Evolutionary conservation across 768 basidiomycete genomes (phyloP).

Genomic region (Boletus sp.): DNA sequence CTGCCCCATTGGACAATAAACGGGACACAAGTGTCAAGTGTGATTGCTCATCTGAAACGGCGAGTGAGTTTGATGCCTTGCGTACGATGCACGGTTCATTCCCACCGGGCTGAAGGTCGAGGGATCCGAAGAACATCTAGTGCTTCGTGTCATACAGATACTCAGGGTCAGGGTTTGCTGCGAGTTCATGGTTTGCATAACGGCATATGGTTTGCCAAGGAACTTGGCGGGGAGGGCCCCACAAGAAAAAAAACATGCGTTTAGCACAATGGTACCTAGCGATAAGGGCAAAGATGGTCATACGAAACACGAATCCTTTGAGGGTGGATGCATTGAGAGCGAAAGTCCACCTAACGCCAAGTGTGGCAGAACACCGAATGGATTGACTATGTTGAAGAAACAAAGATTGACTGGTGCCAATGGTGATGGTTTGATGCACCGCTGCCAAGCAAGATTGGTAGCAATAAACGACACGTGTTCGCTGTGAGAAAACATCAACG

Average conservation of each 20-base stretch:
- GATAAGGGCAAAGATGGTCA: neutral
- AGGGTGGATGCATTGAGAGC: neutral
- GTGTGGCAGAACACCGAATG: neutral
- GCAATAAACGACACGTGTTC: neutral
- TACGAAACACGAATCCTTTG: no score
- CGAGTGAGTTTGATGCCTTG: slow-evolving; percentile 13
- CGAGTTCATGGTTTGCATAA: slow-evolving; percentile 12
- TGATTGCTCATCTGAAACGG: neutral
- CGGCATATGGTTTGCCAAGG: neutral
- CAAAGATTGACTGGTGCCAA: neutral
- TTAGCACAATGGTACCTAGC: neutral
- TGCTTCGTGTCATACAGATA: neutral
- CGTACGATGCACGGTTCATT: slow-evolving; percentile 4
- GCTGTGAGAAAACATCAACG: neutral
- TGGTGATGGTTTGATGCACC: neutral
- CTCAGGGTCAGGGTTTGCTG: slow-evolving; percentile 21
- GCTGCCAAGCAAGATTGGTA: neutral
- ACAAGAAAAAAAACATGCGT: neutral
- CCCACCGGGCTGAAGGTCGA: neutral
- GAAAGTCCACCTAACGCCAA: neutral
- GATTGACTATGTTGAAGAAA: neutral
- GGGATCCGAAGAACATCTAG: neutral
- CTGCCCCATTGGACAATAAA: neutral
- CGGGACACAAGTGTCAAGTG: neutral
- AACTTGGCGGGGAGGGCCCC: neutral